These are phyloP conservation scores for Globisporangium middletonii DNA, from an alignment of 352 stramenopile genomes.

Conservation along the genomic window DNA sequence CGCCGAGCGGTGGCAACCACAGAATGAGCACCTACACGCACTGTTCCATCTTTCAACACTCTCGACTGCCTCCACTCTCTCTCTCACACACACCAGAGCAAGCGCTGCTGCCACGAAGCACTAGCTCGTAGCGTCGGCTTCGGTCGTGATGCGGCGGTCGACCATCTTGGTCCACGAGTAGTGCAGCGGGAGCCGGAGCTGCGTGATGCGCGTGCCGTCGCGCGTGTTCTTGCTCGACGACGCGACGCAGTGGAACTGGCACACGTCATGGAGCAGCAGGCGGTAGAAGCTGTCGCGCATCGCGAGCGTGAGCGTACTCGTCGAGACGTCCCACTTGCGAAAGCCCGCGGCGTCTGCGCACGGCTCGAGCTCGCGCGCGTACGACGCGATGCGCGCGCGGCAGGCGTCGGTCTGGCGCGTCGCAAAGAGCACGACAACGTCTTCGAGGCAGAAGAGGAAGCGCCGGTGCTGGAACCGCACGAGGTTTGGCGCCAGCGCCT, in stretches of 20 bases:
- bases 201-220: slow-evolving; percentile 64
- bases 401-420: slow-evolving; percentile 64
- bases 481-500: slow-evolving; percentile 24
- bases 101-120: not conserved
- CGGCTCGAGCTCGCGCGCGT: slow-evolving; percentile 48
- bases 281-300: slow-evolving; percentile 72
- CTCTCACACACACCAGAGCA: no score
- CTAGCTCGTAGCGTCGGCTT: slow-evolving; percentile 20
- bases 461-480: slow-evolving; percentile 62
- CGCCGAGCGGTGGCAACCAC: no score
- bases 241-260: slow-evolving; percentile 57
- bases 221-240: slow-evolving; percentile 62
- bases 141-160: slow-evolving; percentile 24
- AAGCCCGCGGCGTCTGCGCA: slow-evolving; percentile 35
- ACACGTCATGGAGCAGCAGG: slow-evolving; percentile 65
- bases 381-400: slow-evolving; percentile 32
- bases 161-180: slow-evolving; percentile 48
- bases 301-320: slow-evolving; percentile 56
- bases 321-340: slow-evolving; percentile 65
- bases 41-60: no score
- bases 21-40: no score
- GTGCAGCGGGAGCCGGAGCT: slow-evolving; percentile 57
- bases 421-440: slow-evolving; percentile 69
- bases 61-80: no score
- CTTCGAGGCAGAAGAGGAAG: slow-evolving; percentile 76